Evolutionary conservation across 2,329 filamentous ascomycete species (phyloP).

Genomic region (Arthroderma uncinatum): DNA sequence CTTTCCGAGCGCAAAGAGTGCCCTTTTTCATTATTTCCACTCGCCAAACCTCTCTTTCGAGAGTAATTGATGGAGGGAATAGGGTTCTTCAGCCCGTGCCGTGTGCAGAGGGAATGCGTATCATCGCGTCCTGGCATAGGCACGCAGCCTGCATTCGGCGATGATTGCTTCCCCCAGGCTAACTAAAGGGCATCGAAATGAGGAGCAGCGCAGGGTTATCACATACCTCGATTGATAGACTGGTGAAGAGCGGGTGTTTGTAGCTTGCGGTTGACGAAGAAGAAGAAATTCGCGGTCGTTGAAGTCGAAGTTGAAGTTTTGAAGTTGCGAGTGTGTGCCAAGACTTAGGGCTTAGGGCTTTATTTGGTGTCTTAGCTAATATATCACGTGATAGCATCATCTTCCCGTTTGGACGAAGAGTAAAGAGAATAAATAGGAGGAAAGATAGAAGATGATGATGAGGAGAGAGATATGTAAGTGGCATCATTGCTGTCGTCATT

Average conservation of each 20-base stretch:
- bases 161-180: slow-evolving; percentile 38
- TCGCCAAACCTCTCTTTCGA: background rate
- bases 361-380: slow-evolving; percentile 8
- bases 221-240: slow-evolving; percentile 34
- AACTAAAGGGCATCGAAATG: slow-evolving; percentile 17
- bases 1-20: slow-evolving; percentile 55
- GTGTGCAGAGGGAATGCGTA: slow-evolving; percentile 33
- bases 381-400: background rate
- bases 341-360: slow-evolving; percentile 20
- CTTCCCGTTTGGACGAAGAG: background rate
- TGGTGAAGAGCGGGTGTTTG: slow-evolving; percentile 7
- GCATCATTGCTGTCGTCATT: too few species aligned
- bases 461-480: background rate
- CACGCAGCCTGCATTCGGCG: background rate
- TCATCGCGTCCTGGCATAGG: slow-evolving; percentile 23
- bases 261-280: background rate
- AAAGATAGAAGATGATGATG: background rate
- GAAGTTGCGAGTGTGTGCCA: slow-evolving; percentile 16
- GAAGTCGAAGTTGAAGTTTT: slow-evolving; percentile 14
- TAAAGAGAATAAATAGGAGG: background rate
- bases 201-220: slow-evolving; percentile 16
- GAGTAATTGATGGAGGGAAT: slow-evolving; percentile 23
- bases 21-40: slow-evolving; percentile 30
- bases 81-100: slow-evolving; percentile 60
- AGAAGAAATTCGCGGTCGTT: slow-evolving; percentile 18